phyloP scores from a whole-genome alignment of 2,329 filamentous ascomycete species.

The Apiospora pterosperma region DNA sequence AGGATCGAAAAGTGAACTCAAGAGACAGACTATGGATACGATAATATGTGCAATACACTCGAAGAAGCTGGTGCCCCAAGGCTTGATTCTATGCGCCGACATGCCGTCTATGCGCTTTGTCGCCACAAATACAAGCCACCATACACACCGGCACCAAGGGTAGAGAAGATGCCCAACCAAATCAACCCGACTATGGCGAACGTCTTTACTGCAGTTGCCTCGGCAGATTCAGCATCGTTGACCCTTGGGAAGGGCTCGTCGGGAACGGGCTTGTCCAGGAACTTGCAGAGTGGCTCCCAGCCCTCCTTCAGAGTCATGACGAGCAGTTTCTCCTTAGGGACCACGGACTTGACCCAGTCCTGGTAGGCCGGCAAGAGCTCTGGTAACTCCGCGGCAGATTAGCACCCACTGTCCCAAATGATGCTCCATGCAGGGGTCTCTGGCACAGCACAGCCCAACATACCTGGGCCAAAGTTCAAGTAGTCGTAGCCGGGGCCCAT shows the following conservation, averaged over 20 bases:
- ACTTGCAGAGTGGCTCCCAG: constrained; percentile 30
- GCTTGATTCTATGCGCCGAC: too few species aligned
- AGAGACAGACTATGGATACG: too few species aligned
- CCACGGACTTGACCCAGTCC: background rate
- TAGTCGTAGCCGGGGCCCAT: background rate
- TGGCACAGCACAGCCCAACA: too few species aligned
- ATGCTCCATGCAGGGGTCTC: background rate
- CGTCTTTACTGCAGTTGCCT: constrained; percentile 7
- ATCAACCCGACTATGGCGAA: background rate
- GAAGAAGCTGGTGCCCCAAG: too few species aligned
- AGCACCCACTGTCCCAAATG: background rate
- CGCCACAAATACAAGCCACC: background rate
- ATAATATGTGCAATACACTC: too few species aligned
- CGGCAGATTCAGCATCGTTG: constrained; percentile 19
- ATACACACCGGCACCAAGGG: background rate
- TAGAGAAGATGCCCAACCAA: constrained; percentile 6
- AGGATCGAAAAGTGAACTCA: too few species aligned
- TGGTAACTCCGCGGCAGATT: background rate
- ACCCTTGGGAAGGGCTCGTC: constrained; percentile 23
- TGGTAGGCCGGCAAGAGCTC: background rate
- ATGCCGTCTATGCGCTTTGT: background rate
- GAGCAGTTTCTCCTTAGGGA: constrained; percentile 10
- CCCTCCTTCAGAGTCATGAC: constrained; percentile 24
- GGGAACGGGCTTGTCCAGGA: constrained; percentile 26
- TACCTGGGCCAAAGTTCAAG: background rate